phyloP scores from a whole-genome alignment of 1,139 yeast genomes.

The Candida sojae region DNA sequence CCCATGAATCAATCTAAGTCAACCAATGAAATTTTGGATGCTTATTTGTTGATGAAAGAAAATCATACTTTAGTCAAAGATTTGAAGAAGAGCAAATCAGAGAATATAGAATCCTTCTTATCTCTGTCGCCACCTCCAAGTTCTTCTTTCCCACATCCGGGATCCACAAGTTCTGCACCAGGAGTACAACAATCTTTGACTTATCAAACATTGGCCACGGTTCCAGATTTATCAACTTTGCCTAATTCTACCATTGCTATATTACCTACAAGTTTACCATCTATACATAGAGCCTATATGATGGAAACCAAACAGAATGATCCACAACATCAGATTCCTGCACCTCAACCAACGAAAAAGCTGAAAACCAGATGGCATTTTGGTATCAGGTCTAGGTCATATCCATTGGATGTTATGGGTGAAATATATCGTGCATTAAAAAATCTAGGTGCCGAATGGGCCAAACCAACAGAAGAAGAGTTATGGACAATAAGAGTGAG shows the following conservation, averaged over 20 bases:
- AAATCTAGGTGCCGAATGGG: conserved; percentile 97
- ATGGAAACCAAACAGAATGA: conserved; percentile 44
- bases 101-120: conserved; percentile 53
- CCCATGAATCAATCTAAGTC: conserved; percentile 27
- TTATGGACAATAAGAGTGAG: conserved; percentile 97
- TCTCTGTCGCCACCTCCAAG: conserved; percentile 52
- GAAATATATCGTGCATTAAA: conserved; percentile 93
- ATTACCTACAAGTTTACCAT: conserved; percentile 89
- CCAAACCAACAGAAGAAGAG: conserved; percentile 88
- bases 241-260: conserved; percentile 81
- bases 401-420: conserved; percentile 98
- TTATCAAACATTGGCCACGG: conserved; percentile 51
- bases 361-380: conserved; percentile 98
- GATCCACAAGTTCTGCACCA: conserved; percentile 33
- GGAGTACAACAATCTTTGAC: conserved; percentile 52
- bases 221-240: conserved; percentile 50
- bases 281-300: conserved; percentile 94
- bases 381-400: conserved; percentile 93
- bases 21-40: conserved; percentile 81
- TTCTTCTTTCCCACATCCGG: conserved; percentile 27
- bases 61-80: conserved; percentile 71
- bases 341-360: conserved; percentile 70
- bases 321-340: conserved; percentile 54
- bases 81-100: conserved; percentile 55
- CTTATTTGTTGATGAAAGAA: conserved; percentile 85